Evolutionary conservation across 805 yeast species (phyloP).

Genomic region (Wickerhamiella australiensis): DNA sequence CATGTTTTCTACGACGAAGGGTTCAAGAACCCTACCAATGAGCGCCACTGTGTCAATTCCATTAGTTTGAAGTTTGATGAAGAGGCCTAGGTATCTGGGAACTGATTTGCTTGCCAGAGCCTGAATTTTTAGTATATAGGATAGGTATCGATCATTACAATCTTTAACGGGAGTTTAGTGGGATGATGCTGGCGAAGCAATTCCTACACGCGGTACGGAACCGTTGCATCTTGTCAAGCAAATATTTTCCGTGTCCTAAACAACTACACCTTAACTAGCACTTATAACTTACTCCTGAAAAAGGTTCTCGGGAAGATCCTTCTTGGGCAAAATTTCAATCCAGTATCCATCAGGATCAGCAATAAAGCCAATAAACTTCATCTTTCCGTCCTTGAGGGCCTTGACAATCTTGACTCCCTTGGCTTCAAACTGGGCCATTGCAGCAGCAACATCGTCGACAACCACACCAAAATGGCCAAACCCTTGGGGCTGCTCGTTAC

Average conservation of each 20-base stretch:
- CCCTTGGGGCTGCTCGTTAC: slow-evolving; percentile 69
- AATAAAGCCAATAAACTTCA: slow-evolving; percentile 63
- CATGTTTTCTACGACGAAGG: slow-evolving; percentile 95
- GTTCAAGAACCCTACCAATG: slow-evolving; percentile 73
- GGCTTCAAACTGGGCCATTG: slow-evolving; percentile 37
- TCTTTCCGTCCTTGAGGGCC: slow-evolving; percentile 33
- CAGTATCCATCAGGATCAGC: slow-evolving; percentile 87
- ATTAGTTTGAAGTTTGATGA: slow-evolving; percentile 53
- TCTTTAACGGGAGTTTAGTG: no score
- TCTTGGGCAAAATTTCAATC: slow-evolving; percentile 53
- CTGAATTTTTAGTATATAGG: no score
- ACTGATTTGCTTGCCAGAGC: no score
- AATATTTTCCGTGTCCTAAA: not conserved
- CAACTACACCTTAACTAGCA: not conserved
- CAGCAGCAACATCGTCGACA: slow-evolving; percentile 48
- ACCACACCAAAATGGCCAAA: slow-evolving; percentile 78
- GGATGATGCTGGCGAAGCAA: no score
- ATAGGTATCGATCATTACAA: no score
- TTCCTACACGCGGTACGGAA: no score
- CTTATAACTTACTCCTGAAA: slow-evolving; percentile 3
- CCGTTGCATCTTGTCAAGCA: no score
- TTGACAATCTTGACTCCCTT: slow-evolving; percentile 40
- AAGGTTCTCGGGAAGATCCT: slow-evolving; percentile 22
- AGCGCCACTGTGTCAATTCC: slow-evolving; percentile 90
- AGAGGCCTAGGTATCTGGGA: not conserved